phyloP scores from a whole-genome alignment of 345 rosid species.

The Syzygium aqueum region DNA sequence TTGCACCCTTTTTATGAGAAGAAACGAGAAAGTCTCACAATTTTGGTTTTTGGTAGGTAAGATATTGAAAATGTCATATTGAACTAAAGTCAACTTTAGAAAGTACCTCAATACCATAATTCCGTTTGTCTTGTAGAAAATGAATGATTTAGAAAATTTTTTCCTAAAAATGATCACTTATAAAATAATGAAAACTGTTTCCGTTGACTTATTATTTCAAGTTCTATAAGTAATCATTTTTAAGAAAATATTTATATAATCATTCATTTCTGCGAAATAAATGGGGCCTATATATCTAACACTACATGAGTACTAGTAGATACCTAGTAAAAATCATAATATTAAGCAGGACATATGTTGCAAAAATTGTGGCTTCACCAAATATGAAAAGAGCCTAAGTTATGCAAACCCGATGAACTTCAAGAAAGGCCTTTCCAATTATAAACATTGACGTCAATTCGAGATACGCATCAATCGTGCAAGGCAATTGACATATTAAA shows the following conservation, averaged over 20 bases:
- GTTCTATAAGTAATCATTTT: too few species aligned
- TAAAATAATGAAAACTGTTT: too few species aligned
- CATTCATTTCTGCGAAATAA: too few species aligned
- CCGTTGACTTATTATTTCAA: too few species aligned
- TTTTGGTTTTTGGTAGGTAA: background rate
- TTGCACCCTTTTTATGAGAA: background rate
- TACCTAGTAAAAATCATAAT: background rate
- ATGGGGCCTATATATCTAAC: too few species aligned
- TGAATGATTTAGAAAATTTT: too few species aligned
- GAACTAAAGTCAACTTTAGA: background rate
- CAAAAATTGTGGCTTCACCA: background rate
- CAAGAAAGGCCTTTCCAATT: background rate
- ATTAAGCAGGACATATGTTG: background rate
- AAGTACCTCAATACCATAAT: background rate
- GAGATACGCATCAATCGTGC: too few species aligned
- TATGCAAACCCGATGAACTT: background rate
- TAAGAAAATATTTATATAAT: accelerated
- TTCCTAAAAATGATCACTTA: too few species aligned
- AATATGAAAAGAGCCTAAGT: background rate
- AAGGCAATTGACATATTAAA: background rate
- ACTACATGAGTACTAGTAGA: background rate
- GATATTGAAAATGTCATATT: background rate
- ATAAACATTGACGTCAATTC: background rate
- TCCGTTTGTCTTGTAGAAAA: too few species aligned
- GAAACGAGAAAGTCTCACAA: background rate